Percentiles rank a stretch among this genome's conserved stretches.
These are phyloP conservation scores for Citrus maxima DNA, from an alignment of 345 rosid genomes.

Conservation along the genomic window DNA sequence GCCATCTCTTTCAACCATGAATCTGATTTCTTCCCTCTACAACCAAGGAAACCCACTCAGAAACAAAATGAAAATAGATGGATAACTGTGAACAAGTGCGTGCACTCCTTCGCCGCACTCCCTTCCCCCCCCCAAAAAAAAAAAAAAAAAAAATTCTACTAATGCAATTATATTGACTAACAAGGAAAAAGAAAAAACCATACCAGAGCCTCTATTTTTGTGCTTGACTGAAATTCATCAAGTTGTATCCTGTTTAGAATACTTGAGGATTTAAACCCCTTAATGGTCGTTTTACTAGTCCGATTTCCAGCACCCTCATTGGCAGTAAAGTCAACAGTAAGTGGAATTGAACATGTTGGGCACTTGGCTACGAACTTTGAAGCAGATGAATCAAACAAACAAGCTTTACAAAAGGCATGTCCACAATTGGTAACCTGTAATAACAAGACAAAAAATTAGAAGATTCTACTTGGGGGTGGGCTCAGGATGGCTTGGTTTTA, in stretches of 20 bases:
- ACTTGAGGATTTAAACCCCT: conserved; percentile 80
- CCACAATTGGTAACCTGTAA: conserved; percentile 77
- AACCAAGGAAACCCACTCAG: conserved; percentile 17
- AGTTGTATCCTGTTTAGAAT: conserved; percentile 80
- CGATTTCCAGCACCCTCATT: conserved; percentile 41
- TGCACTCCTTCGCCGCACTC: too few relatives aligned
- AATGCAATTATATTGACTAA: neutral
- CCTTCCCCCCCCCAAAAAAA: too few relatives aligned
- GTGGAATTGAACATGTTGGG: conserved; percentile 71
- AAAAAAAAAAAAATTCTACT: neutral
- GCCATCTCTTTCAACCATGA: conserved; percentile 95
- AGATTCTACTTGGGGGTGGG: neutral
- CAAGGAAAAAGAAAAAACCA: conserved; percentile 3
- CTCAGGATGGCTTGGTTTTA: neutral
- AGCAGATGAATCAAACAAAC: conserved; percentile 71
- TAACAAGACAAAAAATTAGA: conserved; percentile 9
- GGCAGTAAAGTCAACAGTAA: conserved; percentile 77
- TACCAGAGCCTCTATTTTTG: conserved; percentile 99
- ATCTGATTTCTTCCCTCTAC: conserved; percentile 94
- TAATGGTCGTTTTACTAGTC: conserved; percentile 52
- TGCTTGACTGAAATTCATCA: conserved; percentile 89
- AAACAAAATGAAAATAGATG: neutral
- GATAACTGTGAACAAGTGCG: neutral
- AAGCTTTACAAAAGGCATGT: conserved; percentile 87
- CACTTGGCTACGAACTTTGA: conserved; percentile 47